Base-by-base conservation (phyloP, 352 stramenopile species). In the Peronospora farinosa region DNA sequence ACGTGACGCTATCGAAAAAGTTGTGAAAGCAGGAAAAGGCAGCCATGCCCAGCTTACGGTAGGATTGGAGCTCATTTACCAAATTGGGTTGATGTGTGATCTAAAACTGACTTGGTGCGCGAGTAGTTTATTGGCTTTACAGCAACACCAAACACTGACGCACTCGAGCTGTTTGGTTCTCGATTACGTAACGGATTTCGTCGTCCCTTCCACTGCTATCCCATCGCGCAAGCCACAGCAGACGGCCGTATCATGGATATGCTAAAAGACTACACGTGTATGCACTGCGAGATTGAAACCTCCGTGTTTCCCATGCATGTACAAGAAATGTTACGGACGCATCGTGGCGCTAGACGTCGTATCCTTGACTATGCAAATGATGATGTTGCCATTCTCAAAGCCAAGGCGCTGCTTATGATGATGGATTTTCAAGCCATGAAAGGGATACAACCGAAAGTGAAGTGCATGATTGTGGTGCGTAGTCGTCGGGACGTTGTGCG, bases 391-490 rank as follows among this genome's bases (percentile, higher is more conserved):
- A 62, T 88, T 13, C 57, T 88, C 2, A 86, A 86, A 21, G 75
- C 76, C 0, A 92, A 92, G 41, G 67, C 71, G 12, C 37, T 74
- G 12, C 54, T 76, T n/a, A 84, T 89, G 72, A 87, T 90, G 78
- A 60, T 72, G 8, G 68, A 89, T 52, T 92, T 89, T 40, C 42
- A 64, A 10, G 17, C n/a, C 10, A 59, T 65, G 43, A 61, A 60
- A 25, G 25, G 28, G 46, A 31, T 47, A 11, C 30, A 54, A 17
- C 16, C 30, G 25, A 65, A 67, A 28, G 27, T 56, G 2, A 59
- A 92, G 72, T 87, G 77, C 32, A 88, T 92, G 77, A 72, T 92
- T 15, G 78, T 91, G n/a, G 70, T 77, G 12, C 78, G 79, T 7
- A 91, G 72, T 63, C 65, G 82, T 5, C 69, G 71, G n/a, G 79